A percentile compares a stretch with the other conserved stretches of the same genome.
Conservation (phyloP, 129 eudicot species). For the Chrysanthemum seticuspe region DNA sequence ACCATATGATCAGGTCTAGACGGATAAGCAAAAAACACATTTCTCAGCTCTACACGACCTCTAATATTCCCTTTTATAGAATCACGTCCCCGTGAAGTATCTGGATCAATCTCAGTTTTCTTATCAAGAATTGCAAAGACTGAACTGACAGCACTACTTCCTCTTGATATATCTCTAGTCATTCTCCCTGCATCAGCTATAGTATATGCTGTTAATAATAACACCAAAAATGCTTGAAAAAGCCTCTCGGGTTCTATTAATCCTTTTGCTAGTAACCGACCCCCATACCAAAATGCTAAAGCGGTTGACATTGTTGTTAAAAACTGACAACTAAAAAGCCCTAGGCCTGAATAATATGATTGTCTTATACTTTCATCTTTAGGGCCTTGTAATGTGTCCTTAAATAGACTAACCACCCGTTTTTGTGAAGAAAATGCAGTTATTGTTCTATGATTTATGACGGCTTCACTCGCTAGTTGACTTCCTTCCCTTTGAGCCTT, state of each 20-base stretch:
- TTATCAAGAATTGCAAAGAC: slow-evolving; percentile 65
- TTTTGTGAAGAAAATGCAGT: slow-evolving; percentile 71
- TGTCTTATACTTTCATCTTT: slow-evolving; percentile 58
- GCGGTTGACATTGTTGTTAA: slow-evolving; percentile 61
- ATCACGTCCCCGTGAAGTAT: slow-evolving; percentile 30
- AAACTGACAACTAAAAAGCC: slow-evolving; percentile 59
- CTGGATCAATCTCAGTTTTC: slow-evolving; percentile 56
- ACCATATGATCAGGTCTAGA: slow-evolving; percentile 70
- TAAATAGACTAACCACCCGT: slow-evolving; percentile 49
- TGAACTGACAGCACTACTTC: slow-evolving; percentile 66
- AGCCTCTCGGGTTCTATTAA: slow-evolving; percentile 44
- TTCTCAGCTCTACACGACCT: slow-evolving; percentile 64
- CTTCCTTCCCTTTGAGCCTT: slow-evolving; percentile 71
- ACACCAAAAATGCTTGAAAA: slow-evolving; percentile 63
- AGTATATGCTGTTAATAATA: slow-evolving; percentile 59
- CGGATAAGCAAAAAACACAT: slow-evolving; percentile 64
- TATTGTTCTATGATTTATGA: slow-evolving; percentile 69
- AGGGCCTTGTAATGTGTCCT: slow-evolving; percentile 54
- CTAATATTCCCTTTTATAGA: slow-evolving; percentile 31
- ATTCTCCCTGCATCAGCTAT: slow-evolving; percentile 85
- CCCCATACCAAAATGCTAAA: slow-evolving; percentile 78
- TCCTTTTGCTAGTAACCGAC: slow-evolving; percentile 42
- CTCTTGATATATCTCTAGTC: slow-evolving; percentile 73
- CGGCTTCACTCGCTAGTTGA: slow-evolving; percentile 82
- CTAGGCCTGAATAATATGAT: slow-evolving; percentile 60